Percentiles rank a stretch among this genome's conserved stretches.
These are phyloP conservation scores for Colletotrichum orbiculare DNA, from an alignment of 2,329 filamentous ascomycete genomes.

Conservation along the genomic window DNA sequence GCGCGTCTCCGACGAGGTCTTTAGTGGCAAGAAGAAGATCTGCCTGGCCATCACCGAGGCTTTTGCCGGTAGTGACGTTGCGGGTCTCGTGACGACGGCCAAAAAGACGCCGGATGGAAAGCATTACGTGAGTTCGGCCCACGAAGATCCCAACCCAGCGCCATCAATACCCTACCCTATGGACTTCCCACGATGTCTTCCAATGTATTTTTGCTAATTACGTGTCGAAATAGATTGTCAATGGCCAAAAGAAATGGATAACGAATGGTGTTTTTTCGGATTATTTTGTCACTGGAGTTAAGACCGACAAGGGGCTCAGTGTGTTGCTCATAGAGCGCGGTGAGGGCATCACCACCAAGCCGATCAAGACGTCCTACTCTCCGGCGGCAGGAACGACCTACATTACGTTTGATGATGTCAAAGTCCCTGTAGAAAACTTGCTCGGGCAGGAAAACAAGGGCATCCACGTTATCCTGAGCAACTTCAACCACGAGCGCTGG, in stretches of 20 bases:
- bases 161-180: slow-evolving; percentile 19
- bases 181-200: too few species aligned
- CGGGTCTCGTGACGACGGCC: slow-evolving; percentile 81
- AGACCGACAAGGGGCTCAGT: slow-evolving; percentile 81
- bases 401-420: slow-evolving; percentile 87
- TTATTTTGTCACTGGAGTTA: slow-evolving; percentile 85
- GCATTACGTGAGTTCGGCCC: slow-evolving; percentile 68
- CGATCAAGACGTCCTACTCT: slow-evolving; percentile 86
- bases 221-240: slow-evolving; percentile 59
- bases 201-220: not conserved
- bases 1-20: slow-evolving; percentile 75
- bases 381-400: slow-evolving; percentile 81
- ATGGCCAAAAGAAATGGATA: slow-evolving; percentile 87
- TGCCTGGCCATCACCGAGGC: slow-evolving; percentile 90
- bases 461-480: slow-evolving; percentile 84
- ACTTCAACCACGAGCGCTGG: slow-evolving; percentile 91
- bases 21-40: slow-evolving; percentile 87
- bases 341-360: slow-evolving; percentile 79
- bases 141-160: slow-evolving; percentile 41
- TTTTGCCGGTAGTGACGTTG: slow-evolving; percentile 86
- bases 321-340: slow-evolving; percentile 80
- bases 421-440: slow-evolving; percentile 82
- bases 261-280: slow-evolving; percentile 84
- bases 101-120: slow-evolving; percentile 80
- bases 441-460: slow-evolving; percentile 88